These are phyloP conservation scores for Leucaena leucocephala DNA, from an alignment of 306 rosid genomes.

Conservation along the genomic window DNA sequence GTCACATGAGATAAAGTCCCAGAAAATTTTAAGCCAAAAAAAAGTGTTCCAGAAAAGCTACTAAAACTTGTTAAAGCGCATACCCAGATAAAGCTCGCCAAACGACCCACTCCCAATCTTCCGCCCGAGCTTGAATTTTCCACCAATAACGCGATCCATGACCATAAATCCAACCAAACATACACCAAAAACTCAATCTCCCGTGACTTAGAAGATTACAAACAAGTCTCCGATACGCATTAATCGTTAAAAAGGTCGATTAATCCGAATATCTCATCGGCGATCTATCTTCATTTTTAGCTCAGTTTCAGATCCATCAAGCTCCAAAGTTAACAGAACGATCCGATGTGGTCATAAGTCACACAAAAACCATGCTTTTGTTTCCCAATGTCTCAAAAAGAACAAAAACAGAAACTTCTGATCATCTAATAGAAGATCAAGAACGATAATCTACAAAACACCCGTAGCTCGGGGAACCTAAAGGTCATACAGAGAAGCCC, in stretches of 20 bases:
- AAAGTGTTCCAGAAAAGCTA: constrained; percentile 27
- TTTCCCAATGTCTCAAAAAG: constrained; percentile 13
- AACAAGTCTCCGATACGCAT: constrained; percentile 39
- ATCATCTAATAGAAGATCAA: constrained; percentile 35
- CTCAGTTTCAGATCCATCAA: constrained; percentile 63
- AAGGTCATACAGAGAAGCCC: constrained; percentile 40
- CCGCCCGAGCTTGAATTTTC: constrained; percentile 93
- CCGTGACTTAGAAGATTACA: constrained; percentile 40
- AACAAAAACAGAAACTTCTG: constrained; percentile 11
- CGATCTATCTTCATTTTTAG: constrained; percentile 37
- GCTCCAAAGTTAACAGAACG: constrained; percentile 36
- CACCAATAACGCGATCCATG: constrained; percentile 94
- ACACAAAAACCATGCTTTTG: constrained; percentile 34
- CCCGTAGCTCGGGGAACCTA: constrained; percentile 37
- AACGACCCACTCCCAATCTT: constrained; percentile 97
- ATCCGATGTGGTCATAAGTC: constrained; percentile 40
- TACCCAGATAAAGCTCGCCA: constrained; percentile 95
- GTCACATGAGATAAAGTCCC: constrained; percentile 30
- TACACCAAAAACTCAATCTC: constrained; percentile 35
- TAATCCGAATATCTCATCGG: constrained; percentile 36
- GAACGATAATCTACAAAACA: constrained; percentile 37
- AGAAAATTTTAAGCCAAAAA: constrained; percentile 12
- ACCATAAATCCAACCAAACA: constrained; percentile 48
- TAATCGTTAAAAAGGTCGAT: constrained; percentile 26
- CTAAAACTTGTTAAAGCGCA: constrained; percentile 34